Evolutionary conservation across 2,329 filamentous ascomycete species (phyloP).

Genomic region (Aspergillus pseudonomiae): DNA sequence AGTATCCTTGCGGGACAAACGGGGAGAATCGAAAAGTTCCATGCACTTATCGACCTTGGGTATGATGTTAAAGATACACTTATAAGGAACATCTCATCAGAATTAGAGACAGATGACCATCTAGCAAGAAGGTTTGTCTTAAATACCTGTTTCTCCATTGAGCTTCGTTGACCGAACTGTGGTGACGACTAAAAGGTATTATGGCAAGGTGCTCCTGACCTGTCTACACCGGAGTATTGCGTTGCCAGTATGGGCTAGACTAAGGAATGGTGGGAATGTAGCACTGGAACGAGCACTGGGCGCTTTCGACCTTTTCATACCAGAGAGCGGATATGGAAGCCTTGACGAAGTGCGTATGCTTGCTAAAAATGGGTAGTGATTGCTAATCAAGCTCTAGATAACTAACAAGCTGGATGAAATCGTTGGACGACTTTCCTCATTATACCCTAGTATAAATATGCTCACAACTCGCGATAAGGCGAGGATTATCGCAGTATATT

Average conservation of each 20-base stretch:
- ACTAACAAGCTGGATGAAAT: constrained; percentile 67
- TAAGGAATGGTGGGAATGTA: constrained; percentile 56
- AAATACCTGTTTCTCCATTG: constrained; percentile 1
- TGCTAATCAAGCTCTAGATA: constrained; percentile 52
- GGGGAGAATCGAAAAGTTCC: constrained; percentile 69
- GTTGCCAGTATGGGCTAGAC: constrained; percentile 72
- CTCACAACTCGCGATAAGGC: constrained; percentile 70
- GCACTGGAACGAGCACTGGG: constrained; percentile 74
- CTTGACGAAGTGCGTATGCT: constrained; percentile 64
- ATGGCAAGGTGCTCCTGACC: constrained; percentile 72
- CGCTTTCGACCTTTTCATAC: constrained; percentile 87
- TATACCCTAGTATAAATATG: constrained; percentile 56
- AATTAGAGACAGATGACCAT: constrained; percentile 68
- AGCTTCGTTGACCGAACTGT: neutral
- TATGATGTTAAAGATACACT: constrained; percentile 90
- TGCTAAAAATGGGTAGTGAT: neutral
- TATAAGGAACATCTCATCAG: constrained; percentile 63
- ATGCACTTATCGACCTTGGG: constrained; percentile 70
- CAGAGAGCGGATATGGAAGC: constrained; percentile 73
- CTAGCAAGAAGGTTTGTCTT: constrained; percentile 67
- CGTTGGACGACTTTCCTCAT: constrained; percentile 57
- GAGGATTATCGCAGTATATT: constrained; percentile 67
- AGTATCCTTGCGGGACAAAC: constrained; percentile 71
- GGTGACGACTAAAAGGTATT: constrained; percentile 61
- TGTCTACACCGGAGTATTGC: constrained; percentile 81